A percentile compares a stretch with the other conserved stretches of the same genome.
These are phyloP conservation scores for Zygoascus hellenicus DNA, from an alignment of 1,139 yeast species.

Conservation along the genomic window DNA sequence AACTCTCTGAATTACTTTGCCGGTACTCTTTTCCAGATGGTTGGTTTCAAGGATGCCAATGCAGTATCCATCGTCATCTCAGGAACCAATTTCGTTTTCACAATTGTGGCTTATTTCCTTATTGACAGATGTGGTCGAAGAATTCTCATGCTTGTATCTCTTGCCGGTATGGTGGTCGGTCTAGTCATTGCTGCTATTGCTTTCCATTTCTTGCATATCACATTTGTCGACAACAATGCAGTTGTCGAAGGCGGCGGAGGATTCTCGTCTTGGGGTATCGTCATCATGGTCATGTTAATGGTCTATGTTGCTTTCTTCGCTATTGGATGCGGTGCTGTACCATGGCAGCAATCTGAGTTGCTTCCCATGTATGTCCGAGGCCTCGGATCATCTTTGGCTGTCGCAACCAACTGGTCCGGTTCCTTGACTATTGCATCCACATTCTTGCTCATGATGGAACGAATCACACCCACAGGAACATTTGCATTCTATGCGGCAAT, in stretches of 20 bases:
- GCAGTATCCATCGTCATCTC: slow-evolving; percentile 93
- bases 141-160: slow-evolving; percentile 60
- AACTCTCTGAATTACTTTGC: slow-evolving; percentile 93
- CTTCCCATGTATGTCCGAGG: slow-evolving; percentile 93
- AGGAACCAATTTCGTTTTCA: slow-evolving; percentile 85
- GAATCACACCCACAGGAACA: slow-evolving; percentile 92
- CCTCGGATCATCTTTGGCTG: slow-evolving; percentile 82
- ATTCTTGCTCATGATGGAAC: slow-evolving; percentile 87
- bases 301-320: slow-evolving; percentile 85
- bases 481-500: slow-evolving; percentile 85
- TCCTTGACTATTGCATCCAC: slow-evolving; percentile 86
- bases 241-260: slow-evolving; percentile 41
- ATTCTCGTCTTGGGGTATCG: slow-evolving; percentile 78
- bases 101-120: slow-evolving; percentile 72
- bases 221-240: slow-evolving; percentile 47
- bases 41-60: slow-evolving; percentile 79
- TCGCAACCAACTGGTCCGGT: slow-evolving; percentile 96
- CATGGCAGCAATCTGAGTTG: slow-evolving; percentile 96
- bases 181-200: slow-evolving; percentile 78
- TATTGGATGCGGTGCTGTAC: slow-evolving; percentile 91
- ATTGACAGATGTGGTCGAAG: slow-evolving; percentile 87
- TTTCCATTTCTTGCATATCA: slow-evolving; percentile 63
- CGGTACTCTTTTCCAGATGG: slow-evolving; percentile 80
- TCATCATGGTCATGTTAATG: slow-evolving; percentile 80
- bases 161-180: slow-evolving; percentile 77